A percentile compares a stretch with the other conserved stretches of the same genome.
phyloP scores from a whole-genome alignment of 2,329 filamentous ascomycete genomes.

The Cadophora malorum region DNA sequence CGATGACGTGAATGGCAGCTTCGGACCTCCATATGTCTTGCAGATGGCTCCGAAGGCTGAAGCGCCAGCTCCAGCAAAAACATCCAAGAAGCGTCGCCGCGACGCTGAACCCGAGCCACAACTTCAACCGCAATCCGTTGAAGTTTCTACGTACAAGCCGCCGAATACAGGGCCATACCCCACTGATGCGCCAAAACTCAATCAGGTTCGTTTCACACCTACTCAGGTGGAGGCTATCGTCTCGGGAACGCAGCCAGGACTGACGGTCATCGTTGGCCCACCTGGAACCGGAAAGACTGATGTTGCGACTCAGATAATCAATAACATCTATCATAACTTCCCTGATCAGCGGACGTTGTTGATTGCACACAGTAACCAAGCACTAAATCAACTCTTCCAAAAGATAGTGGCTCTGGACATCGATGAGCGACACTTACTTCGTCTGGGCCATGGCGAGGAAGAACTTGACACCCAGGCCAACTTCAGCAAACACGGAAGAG shows the following conservation, averaged over 20 bases:
- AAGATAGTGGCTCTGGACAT: constrained; percentile 98
- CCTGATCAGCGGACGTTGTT: constrained; percentile 89
- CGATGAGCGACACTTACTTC: constrained; percentile 89
- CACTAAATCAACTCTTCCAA: constrained; percentile 94
- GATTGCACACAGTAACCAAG: constrained; percentile 97
- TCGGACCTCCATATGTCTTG: constrained; percentile 87
- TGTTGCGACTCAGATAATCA: constrained; percentile 97
- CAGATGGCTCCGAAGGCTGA: constrained; percentile 65
- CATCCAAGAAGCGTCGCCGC: constrained; percentile 86
- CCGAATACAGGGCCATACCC: constrained; percentile 90
- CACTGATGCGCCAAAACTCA: constrained; percentile 80
- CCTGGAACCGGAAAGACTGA: constrained; percentile 99
- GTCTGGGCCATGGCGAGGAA: constrained; percentile 93
- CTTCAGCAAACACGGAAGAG: constrained; percentile 93
- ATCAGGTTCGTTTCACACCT: constrained; percentile 86
- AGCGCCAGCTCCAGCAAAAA: constrained; percentile 59
- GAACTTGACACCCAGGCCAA: constrained; percentile 85
- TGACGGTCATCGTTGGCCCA: constrained; percentile 93
- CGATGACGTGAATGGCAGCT: constrained; percentile 73
- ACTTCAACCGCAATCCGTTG: constrained; percentile 69
- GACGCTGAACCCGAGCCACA: constrained; percentile 73
- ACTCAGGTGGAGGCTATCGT: constrained; percentile 91
- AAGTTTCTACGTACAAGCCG: constrained; percentile 89
- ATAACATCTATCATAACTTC: constrained; percentile 98
- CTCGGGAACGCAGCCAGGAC: constrained; percentile 90